These are phyloP conservation scores for Cryptococcus sp. DNA, from an alignment of 1,284 basidiomycete genomes.

Conservation along the genomic window DNA sequence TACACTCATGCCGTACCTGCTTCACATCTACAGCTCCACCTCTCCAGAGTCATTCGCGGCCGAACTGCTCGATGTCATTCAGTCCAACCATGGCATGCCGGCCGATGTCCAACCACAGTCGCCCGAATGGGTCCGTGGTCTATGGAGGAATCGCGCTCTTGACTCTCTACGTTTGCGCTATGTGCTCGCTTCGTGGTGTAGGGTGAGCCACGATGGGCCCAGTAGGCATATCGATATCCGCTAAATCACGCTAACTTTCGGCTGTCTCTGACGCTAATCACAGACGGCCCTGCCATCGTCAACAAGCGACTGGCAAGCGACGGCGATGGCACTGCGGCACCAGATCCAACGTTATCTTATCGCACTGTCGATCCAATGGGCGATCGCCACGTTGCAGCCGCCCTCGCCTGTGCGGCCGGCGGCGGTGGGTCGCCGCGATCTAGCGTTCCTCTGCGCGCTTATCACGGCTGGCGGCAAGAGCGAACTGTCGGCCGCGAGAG, in stretches of 20 bases:
- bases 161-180: conserved; percentile 11
- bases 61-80: conserved; percentile 1
- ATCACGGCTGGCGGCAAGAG: background rate
- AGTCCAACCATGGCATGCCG: background rate
- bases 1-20: conserved; percentile 21
- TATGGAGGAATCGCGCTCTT: conserved; percentile 9
- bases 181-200: conserved; percentile 16
- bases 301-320: background rate
- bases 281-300: background rate
- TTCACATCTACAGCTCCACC: conserved; percentile 13
- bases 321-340: background rate
- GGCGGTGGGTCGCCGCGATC: background rate
- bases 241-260: background rate
- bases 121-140: background rate
- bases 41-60: background rate
- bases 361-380: conserved; percentile 1
- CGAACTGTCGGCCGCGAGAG: background rate
- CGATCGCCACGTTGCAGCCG: background rate
- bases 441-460: background rate
- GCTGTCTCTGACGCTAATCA: background rate
- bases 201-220: conserved; percentile 9
- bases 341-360: conserved; percentile 3
- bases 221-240: background rate
- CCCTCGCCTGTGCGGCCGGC: no score
- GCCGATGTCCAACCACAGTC: background rate